Evolutionary conservation across 305 asterid genomes (phyloP).

Genomic region (Fraxinus floribunda): DNA sequence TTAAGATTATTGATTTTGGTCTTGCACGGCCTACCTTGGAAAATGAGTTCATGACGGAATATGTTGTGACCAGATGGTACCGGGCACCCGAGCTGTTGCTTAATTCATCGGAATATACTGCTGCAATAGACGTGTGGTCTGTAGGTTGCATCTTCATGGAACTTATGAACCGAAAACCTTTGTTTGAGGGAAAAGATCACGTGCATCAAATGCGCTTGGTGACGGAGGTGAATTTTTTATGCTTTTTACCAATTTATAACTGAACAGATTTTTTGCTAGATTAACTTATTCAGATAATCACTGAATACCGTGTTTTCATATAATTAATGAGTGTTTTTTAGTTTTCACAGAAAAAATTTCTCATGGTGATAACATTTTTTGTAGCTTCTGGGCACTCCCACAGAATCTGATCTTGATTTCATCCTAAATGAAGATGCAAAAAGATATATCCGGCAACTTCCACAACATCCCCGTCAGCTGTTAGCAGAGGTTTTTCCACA

Average conservation of each 20-base stretch:
- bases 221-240: conserved; percentile 44
- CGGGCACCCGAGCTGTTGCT: conserved; percentile 84
- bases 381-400: conserved; percentile 89
- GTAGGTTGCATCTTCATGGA: conserved; percentile 98
- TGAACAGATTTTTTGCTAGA: no score
- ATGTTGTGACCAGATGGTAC: conserved; percentile 91
- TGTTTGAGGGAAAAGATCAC: conserved; percentile 88
- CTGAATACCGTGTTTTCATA: neutral
- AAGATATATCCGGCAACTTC: conserved; percentile 76
- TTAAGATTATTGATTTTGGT: conserved; percentile 88
- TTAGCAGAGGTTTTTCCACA: conserved; percentile 68
- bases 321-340: neutral
- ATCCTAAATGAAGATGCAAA: conserved; percentile 74
- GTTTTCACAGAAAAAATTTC: neutral
- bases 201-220: conserved; percentile 86
- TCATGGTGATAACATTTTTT: conserved; percentile 1
- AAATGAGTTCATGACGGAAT: conserved; percentile 85
- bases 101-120: conserved; percentile 69
- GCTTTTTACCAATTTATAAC: neutral
- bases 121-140: conserved; percentile 89
- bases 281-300: neutral
- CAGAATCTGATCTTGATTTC: conserved; percentile 74
- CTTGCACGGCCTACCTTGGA: conserved; percentile 76
- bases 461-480: conserved; percentile 71
- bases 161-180: conserved; percentile 82